Base-by-base conservation (phyloP, 2,329 filamentous ascomycete genomes). In the Chalara sp. region DNA sequence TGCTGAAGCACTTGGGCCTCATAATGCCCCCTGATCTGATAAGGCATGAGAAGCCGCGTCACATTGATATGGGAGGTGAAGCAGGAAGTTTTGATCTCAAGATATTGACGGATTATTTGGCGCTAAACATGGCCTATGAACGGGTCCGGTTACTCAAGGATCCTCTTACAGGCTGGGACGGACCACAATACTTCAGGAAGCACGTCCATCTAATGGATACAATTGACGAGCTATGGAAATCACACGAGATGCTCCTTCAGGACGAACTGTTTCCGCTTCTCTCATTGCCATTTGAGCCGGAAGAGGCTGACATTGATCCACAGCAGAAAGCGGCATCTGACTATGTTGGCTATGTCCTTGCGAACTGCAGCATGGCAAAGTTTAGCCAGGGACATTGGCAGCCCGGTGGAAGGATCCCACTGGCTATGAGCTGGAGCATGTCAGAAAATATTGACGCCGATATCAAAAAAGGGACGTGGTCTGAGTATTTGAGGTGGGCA, bases 391-490 rank as follows among this genome's bases (percentile, higher is more conserved):
- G 47, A 7, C 21, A 21, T 21, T 21, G 44, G 21, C 32, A 44
- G 12, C 44, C 31, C 12, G 13, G 41, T 12, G 13, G 45, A 31
- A 21, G 31, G n/a, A 37, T 44, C 11, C 43, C 35, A 10, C n/a
- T 49, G 28, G 40, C 47, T 3, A 44, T 32, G 6, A 32, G 44
- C 3, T 49, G 47, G 47, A 42, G 45, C 28, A 28, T 44, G 21
- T 32, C 47, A 8, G 47, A 45, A 31, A 49, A 49, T 49, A 40
- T 12, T 5, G 40, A 49, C 37, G 47, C 47, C 29, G 47, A 49
- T 31, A 49, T 42, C 31, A 45, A 44, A 21, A 30, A 31, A 28
- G 47, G 47, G 6, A 49, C 40, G 1, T 49, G 44, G 13, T 40
- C 47, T 5, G 47, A 29, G 4, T 28, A 49, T 45, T 21, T 49